Evolutionary conservation across 768 basidiomycete species (phyloP), one percentile per base, ranked within the genome.

Genomic region (Pulveroboletus sp.): DNA sequence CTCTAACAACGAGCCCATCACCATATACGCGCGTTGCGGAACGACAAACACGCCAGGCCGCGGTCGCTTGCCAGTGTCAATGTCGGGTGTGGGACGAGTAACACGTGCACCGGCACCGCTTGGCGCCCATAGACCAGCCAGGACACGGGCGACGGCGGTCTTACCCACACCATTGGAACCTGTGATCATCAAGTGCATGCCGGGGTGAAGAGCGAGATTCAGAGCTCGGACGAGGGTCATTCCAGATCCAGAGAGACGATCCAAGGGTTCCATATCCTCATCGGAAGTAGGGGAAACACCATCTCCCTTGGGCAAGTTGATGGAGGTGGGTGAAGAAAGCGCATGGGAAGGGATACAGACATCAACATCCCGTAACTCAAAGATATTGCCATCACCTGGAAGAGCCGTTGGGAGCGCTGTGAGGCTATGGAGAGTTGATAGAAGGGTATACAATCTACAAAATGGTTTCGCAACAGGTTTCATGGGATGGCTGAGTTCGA

Each of bases 131-230:
- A 98, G 71, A 3, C 91, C 89, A 0, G 93, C 92, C 8, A 96
- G 70, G 8, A 98, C 86, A 6, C 95, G 78, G 2, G 93, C 91
- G 27, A 94, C 81, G 8, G 89, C 81, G 0, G 89, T 92, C 72
- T 96, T 95, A 0, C 93, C 93, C 2, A 93, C 90, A 0, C 93
- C 93, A 59, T 93, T 95, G 47, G 86, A 85, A 1, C 93, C 94
- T 0, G 92, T 94, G 56, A 96, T 91, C 82, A 96, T 88, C 7
- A 94, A 71, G 61, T 96, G 93, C 69, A 95, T 88, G 3, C 89
- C 89, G 14, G 76, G 73, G 32, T 59, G 68, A 47, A 96, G 76
- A 8, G 70, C 65, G 26, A 96, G 62, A 38, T 76, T 82, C 18
- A 96, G 74, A 42, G 83, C 80, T 43, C 76, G 77, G 32, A 96